Conservation (phyloP, 2,329 filamentous ascomycete species). For the Thyridium curvatum region DNA sequence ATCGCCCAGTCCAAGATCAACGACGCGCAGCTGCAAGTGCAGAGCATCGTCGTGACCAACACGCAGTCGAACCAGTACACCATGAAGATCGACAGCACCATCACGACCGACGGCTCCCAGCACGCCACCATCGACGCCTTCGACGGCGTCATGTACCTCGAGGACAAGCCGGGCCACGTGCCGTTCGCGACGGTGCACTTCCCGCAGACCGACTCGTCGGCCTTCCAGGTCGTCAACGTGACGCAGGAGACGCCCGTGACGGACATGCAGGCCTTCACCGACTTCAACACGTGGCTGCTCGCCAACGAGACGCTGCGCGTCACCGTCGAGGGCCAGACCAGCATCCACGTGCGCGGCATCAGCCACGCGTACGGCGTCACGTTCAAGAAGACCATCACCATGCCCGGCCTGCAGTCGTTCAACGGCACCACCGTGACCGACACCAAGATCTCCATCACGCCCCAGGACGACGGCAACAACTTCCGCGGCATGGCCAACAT, state of each 20-base stretch:
- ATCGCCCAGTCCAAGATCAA: conserved; percentile 52
- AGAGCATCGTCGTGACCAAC: conserved; percentile 42
- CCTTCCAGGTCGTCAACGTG: conserved; percentile 44
- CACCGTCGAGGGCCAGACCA: conserved; percentile 44
- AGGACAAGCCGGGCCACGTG: conserved; percentile 36
- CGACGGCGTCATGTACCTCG: conserved; percentile 47
- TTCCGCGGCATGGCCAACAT: conserved; percentile 54
- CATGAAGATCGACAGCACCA: conserved; percentile 51
- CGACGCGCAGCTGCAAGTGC: conserved; percentile 42
- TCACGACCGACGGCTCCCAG: conserved; percentile 43
- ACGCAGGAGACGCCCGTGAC: conserved; percentile 40
- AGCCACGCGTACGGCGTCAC: conserved; percentile 39
- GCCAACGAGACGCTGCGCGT: conserved; percentile 43
- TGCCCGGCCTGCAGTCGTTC: conserved; percentile 50
- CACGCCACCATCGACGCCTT: conserved; percentile 46
- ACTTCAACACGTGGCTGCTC: conserved; percentile 50
- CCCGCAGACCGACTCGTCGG: conserved; percentile 42
- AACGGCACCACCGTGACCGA: conserved; percentile 45
- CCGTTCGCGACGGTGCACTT: conserved; percentile 47
- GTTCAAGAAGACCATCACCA: conserved; percentile 48
- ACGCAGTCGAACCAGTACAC: conserved; percentile 36
- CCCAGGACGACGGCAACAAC: conserved; percentile 44
- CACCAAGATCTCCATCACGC: conserved; percentile 36
- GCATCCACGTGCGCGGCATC: conserved; percentile 44
- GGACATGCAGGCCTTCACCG: conserved; percentile 41